Evolutionary conservation across 495 filamentous ascomycete genomes (phyloP), one percentile per base, ranked within the genome.

Genomic region (Hypoxylon crocopeplum): DNA sequence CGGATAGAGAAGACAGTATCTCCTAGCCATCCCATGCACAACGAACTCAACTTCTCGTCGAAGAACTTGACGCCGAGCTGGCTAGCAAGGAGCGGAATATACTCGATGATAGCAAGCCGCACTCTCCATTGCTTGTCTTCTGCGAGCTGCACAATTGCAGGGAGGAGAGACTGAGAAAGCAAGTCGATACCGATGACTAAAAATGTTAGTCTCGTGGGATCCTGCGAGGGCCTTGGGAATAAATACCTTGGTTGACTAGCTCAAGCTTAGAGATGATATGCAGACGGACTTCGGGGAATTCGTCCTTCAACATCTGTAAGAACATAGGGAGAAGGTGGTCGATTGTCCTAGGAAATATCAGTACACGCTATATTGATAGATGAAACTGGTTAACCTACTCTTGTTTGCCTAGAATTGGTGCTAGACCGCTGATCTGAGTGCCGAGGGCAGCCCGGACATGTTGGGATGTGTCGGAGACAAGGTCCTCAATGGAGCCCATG

Each of bases 111-210:
- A 40, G 94, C 94, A 46, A 98, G 82, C 46, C 94, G 89, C 56
- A 98, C 94, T 67, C 94, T 90, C 94, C 94, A 98, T 80, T 98
- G 93, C 82, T 98, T 98, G 74, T 98, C 94, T 74, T 98, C 94
- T 50, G 94, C 94, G 57, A 98, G 82, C 68, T 97, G 92, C 33
- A 97, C 92, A 66, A 98, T 98, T n/a, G 94, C 94, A 3, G 94
- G 94, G 27, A 98, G 88, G 30, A 98, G 88, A 22, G 92, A 96
- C 70, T 97, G 92, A 27, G 95, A 97, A 40, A 98, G 87, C 21
- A 94, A 84, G 33, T 98, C 95, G 69, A 98, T 98, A 55, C 94
- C 94, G 69, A 98, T 98, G 40, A 97, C 93, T 94, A 50, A 10
- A 30, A 11, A 32, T 20, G 49, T 70, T 33, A 62, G 45, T 30